These are phyloP conservation scores for Phytophthora uliginosa DNA, from an alignment of 352 stramenopile genomes.

Conservation along the genomic window DNA sequence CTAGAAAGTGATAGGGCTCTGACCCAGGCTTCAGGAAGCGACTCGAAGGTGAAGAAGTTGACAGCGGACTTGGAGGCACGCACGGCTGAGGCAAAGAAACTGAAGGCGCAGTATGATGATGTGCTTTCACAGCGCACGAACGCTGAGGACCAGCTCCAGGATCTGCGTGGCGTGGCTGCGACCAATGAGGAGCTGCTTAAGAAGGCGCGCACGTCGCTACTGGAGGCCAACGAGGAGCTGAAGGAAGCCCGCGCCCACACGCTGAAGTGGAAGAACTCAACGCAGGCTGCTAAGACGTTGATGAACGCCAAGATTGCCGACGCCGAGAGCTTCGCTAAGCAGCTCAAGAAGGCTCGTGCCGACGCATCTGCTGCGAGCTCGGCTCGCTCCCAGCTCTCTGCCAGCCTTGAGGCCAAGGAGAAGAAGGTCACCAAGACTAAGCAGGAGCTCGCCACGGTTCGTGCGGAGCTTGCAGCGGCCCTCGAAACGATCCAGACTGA, in stretches of 20 bases:
- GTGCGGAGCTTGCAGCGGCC: slow-evolving; percentile 45
- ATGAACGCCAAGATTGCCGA: slow-evolving; percentile 78
- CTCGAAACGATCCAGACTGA: slow-evolving; percentile 34
- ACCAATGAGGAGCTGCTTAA: slow-evolving; percentile 78
- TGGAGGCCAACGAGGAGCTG: slow-evolving; percentile 81
- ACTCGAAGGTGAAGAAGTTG: slow-evolving; percentile 49
- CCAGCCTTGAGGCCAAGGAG: slow-evolving; percentile 74
- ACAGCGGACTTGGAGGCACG: slow-evolving; percentile 39
- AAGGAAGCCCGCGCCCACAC: slow-evolving; percentile 74
- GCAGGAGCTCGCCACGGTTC: slow-evolving; percentile 61
- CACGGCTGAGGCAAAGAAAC: slow-evolving; percentile 45
- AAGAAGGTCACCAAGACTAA: slow-evolving; percentile 76
- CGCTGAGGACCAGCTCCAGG: slow-evolving; percentile 50
- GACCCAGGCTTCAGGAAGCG: slow-evolving; percentile 38
- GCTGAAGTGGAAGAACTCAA: slow-evolving; percentile 81
- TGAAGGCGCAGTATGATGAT: slow-evolving; percentile 48
- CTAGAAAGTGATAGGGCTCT: slow-evolving; percentile 49
- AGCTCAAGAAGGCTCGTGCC: slow-evolving; percentile 58
- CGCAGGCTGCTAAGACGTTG: slow-evolving; percentile 65
- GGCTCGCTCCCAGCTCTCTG: slow-evolving; percentile 57
- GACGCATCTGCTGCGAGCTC: slow-evolving; percentile 58
- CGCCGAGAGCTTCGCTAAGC: slow-evolving; percentile 72
- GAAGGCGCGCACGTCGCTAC: slow-evolving; percentile 73
- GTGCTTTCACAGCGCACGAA: slow-evolving; percentile 36
- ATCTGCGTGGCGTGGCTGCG: slow-evolving; percentile 44